Evolutionary conservation across 768 basidiomycete species (phyloP).

Genomic region (Daedaleopsis sinensis): DNA sequence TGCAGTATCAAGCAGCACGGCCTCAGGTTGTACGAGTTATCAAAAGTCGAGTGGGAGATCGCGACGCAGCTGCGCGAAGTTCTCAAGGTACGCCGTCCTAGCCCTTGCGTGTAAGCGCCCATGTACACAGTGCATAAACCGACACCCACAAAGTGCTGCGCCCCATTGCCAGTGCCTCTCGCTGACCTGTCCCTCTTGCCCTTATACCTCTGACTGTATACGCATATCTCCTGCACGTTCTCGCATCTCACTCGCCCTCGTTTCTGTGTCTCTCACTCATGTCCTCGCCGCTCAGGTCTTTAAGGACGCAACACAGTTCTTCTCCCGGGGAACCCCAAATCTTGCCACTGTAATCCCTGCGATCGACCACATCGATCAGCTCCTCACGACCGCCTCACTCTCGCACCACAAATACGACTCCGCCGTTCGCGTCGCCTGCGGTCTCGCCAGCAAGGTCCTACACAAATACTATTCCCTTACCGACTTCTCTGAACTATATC

Average conservation of each 20-base stretch:
- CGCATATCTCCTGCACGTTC: too few species aligned
- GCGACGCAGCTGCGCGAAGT: neutral
- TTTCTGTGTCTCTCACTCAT: neutral
- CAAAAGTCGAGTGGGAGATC: constrained; percentile 35
- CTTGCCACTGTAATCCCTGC: constrained; percentile 31
- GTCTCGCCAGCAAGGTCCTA: neutral
- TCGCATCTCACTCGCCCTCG: too few species aligned
- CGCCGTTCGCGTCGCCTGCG: neutral
- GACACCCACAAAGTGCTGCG: too few species aligned
- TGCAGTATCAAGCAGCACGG: constrained; percentile 13
- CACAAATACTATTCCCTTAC: constrained; percentile 23
- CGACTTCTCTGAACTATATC: constrained; percentile 27
- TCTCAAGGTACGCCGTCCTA: neutral
- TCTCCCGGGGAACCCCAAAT: constrained; percentile 28
- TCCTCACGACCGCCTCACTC: constrained; percentile 10
- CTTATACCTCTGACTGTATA: too few species aligned
- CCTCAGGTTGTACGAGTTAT: constrained; percentile 29
- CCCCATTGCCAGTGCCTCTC: too few species aligned
- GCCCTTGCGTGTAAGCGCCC: too few species aligned
- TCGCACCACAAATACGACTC: neutral
- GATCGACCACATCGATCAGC: constrained; percentile 32
- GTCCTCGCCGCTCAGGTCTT: constrained; percentile 14
- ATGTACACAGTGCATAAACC: too few species aligned
- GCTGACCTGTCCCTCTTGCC: too few species aligned
- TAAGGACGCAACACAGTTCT: constrained; percentile 28